phyloP scores from a whole-genome alignment of 371 early-diverging fungal genomes.

The Saksenaea oblongispora region DNA sequence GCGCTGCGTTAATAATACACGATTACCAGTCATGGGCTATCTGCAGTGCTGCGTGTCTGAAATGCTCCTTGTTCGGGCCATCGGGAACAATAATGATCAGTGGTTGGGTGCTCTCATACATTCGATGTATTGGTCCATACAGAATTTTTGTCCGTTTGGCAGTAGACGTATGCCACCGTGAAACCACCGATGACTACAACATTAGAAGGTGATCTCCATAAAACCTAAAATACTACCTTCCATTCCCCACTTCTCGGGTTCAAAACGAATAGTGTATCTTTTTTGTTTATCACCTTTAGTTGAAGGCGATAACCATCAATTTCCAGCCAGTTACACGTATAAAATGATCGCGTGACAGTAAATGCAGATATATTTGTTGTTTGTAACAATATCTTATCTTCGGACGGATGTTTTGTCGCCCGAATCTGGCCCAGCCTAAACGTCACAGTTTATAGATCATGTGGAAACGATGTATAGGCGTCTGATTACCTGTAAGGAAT shows the following conservation, averaged over 20 bases:
- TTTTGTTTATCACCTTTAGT: neutral
- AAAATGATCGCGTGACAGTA: neutral
- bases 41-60: constrained; percentile 50
- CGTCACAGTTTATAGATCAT: neutral
- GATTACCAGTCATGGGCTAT: constrained; percentile 57
- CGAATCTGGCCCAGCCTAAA: neutral
- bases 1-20: neutral
- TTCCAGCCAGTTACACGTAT: constrained; percentile 5
- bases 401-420: neutral
- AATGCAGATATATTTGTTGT: neutral
- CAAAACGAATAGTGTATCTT: neutral
- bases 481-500: constrained; percentile 57
- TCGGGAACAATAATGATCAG: constrained; percentile 52
- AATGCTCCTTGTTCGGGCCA: constrained; percentile 7
- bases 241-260: neutral
- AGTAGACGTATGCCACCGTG: neutral
- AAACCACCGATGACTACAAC: neutral
- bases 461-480: neutral
- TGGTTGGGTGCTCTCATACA: constrained; percentile 44
- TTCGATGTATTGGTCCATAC: constrained; percentile 64
- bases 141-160: constrained; percentile 14
- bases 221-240: neutral
- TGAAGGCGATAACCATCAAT: constrained; percentile 17
- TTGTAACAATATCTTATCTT: neutral
- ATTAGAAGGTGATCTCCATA: neutral